phyloP scores from a whole-genome alignment of 2,329 filamentous ascomycete species.

The Botryosphaeria dothidea region DNA sequence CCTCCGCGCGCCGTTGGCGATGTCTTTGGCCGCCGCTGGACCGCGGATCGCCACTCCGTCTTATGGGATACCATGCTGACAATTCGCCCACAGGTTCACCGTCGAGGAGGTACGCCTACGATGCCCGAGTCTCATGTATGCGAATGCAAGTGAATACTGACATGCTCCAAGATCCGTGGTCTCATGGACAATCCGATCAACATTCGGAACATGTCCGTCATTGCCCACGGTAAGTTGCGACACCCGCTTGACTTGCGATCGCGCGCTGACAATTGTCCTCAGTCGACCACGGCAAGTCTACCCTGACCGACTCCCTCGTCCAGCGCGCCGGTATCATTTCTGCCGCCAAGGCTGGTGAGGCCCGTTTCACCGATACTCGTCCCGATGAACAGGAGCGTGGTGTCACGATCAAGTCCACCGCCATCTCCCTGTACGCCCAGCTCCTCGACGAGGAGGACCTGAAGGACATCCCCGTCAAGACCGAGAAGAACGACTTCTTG shows the following conservation, averaged over 20 bases:
- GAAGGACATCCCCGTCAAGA: slow-evolving; percentile 88
- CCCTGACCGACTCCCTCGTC: slow-evolving; percentile 97
- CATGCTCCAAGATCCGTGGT: slow-evolving; percentile 61
- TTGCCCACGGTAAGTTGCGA: slow-evolving; percentile 77
- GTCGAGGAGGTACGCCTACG: slow-evolving; percentile 74
- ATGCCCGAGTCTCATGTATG: background rate
- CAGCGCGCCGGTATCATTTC: slow-evolving; percentile 99
- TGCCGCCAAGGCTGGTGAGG: slow-evolving; percentile 93
- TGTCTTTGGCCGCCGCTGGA: background rate
- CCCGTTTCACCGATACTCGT: slow-evolving; percentile 95
- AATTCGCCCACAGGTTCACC: slow-evolving; percentile 75
- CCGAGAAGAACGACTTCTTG: slow-evolving; percentile 85
- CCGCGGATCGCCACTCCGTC: background rate
- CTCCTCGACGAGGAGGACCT: slow-evolving; percentile 81
- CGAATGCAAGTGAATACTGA: slow-evolving; percentile 26
- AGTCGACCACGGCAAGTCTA: slow-evolving; percentile 99
- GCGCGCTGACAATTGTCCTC: slow-evolving; percentile 21
- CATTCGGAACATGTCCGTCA: slow-evolving; percentile 97
- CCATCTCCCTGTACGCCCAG: slow-evolving; percentile 94
- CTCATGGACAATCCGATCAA: slow-evolving; percentile 78
- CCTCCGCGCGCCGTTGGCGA: background rate
- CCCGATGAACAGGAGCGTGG: slow-evolving; percentile 98
- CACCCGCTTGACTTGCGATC: background rate
- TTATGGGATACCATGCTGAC: slow-evolving; percentile 49
- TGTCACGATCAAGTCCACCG: slow-evolving; percentile 99